A percentile compares a stretch with the other conserved stretches of the same genome.
Evolutionary conservation across 1,139 yeast genomes (phyloP).

Genomic region (Hyphopichia wangnamkhiaoensis): DNA sequence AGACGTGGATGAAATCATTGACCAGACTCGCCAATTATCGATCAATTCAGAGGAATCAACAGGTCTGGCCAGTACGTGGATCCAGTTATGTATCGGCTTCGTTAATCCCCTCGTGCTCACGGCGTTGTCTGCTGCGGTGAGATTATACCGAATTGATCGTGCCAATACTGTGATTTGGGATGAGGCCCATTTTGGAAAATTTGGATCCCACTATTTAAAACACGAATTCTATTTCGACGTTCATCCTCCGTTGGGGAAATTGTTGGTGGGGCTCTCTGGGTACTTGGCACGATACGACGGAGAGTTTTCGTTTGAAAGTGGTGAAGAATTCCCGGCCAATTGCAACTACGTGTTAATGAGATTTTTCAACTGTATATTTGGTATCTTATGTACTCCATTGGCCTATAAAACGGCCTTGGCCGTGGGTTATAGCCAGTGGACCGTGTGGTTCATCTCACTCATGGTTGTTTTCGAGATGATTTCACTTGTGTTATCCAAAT

Average conservation of each 20-base stretch:
- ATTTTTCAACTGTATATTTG: conserved; percentile 63
- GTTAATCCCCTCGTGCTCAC: conserved; percentile 47
- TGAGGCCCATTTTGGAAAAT: conserved; percentile 85
- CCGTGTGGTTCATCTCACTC: conserved; percentile 55
- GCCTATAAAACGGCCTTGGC: conserved; percentile 61
- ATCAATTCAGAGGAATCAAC: not conserved
- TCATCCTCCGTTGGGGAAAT: conserved; percentile 77
- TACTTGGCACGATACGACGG: conserved; percentile 71
- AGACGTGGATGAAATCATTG: conserved; percentile 4
- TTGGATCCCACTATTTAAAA: conserved; percentile 61
- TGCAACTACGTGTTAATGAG: conserved; percentile 63
- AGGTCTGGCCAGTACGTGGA: conserved; percentile 1
- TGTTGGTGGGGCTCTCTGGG: conserved; percentile 67
- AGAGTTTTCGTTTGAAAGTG: conserved; percentile 64
- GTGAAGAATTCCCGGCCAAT: conserved; percentile 53
- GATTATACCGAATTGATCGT: conserved; percentile 67
- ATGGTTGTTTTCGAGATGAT: conserved; percentile 69
- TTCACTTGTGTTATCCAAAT: conserved; percentile 66
- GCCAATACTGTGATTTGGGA: conserved; percentile 86
- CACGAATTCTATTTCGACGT: conserved; percentile 76
- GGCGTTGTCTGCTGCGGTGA: conserved; percentile 59
- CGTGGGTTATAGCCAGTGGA: conserved; percentile 44
- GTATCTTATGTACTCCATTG: conserved; percentile 62
- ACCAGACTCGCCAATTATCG: conserved; percentile 5
- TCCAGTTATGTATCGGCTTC: conserved; percentile 17